These are phyloP conservation scores for Hypoxylon sp. DNA, from an alignment of 2,329 filamentous ascomycete genomes.

Conservation along the genomic window DNA sequence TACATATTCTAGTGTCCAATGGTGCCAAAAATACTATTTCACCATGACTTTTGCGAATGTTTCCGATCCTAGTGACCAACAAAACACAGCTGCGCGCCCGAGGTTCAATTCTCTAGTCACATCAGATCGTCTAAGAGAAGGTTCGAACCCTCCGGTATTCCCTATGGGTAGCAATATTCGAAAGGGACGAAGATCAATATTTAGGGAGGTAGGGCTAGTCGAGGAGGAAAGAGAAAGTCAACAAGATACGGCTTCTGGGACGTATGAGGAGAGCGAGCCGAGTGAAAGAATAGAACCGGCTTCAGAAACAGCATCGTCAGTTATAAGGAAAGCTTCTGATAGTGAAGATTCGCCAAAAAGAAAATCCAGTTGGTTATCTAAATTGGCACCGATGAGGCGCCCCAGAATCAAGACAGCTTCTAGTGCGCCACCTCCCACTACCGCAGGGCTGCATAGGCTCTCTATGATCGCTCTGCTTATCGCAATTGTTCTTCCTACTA, in stretches of 20 bases:
- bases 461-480: conserved; percentile 66
- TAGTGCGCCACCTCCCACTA: conserved; percentile 60
- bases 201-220: conserved; percentile 66
- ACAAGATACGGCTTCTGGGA: conserved; percentile 38
- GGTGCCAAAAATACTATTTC: conserved; percentile 21
- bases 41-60: conserved; percentile 49
- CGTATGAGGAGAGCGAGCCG: conserved; percentile 54
- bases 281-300: conserved; percentile 51
- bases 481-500: conserved; percentile 65
- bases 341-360: conserved; percentile 39
- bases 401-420: conserved; percentile 62
- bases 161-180: conserved; percentile 62
- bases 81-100: conserved; percentile 56
- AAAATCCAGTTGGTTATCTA: conserved; percentile 61
- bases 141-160: conserved; percentile 59
- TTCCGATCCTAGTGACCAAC: conserved; percentile 38
- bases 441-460: conserved; percentile 61
- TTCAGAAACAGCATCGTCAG: conserved; percentile 50
- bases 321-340: conserved; percentile 49
- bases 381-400: conserved; percentile 58
- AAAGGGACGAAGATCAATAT: conserved; percentile 67
- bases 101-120: conserved; percentile 67
- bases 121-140: conserved; percentile 67
- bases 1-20: conserved; percentile 20
- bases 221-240: conserved; percentile 54